Conservation (phyloP, 208 protist genomes). For the Jaenimonas drosophilae region DNA sequence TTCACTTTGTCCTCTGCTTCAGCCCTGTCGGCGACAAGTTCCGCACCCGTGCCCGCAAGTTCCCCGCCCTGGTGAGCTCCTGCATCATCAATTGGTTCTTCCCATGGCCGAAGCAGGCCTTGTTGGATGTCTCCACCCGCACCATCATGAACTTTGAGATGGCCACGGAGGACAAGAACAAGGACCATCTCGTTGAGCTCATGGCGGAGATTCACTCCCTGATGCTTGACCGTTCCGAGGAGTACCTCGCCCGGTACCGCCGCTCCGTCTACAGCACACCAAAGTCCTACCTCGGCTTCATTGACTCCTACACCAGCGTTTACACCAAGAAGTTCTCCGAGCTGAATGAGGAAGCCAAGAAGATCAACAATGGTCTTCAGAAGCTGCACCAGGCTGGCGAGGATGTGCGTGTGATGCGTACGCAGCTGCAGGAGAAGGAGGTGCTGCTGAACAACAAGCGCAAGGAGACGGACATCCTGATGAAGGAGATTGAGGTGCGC, state of each 20-base stretch:
- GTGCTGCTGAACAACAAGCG: constrained; percentile 85
- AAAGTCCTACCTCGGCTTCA: constrained; percentile 93
- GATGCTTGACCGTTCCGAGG: constrained; percentile 85
- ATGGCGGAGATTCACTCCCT: constrained; percentile 89
- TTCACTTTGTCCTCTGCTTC: constrained; percentile 98
- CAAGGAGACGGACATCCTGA: constrained; percentile 89
- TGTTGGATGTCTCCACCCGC: constrained; percentile 88
- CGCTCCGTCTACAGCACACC: constrained; percentile 91
- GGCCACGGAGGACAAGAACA: constrained; percentile 85
- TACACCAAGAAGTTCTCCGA: constrained; percentile 91
- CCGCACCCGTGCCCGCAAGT: constrained; percentile 92
- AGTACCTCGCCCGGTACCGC: constrained; percentile 90
- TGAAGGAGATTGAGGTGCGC: constrained; percentile 91
- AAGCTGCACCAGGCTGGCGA: constrained; percentile 92
- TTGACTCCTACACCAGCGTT: constrained; percentile 87
- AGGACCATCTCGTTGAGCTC: constrained; percentile 82
- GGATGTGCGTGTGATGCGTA: constrained; percentile 92
- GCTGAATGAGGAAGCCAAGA: constrained; percentile 85
- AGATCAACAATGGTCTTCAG: constrained; percentile 92
- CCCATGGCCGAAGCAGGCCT: constrained; percentile 94
- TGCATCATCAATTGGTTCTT: constrained; percentile 99
- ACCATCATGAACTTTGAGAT: constrained; percentile 90
- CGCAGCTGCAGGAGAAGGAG: constrained; percentile 93
- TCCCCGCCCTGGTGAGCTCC: constrained; percentile 95
- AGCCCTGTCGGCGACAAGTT: constrained; percentile 97